These are phyloP conservation scores for Xylariaceae sp. DNA, from an alignment of 2,329 filamentous ascomycete species.

Conservation along the genomic window DNA sequence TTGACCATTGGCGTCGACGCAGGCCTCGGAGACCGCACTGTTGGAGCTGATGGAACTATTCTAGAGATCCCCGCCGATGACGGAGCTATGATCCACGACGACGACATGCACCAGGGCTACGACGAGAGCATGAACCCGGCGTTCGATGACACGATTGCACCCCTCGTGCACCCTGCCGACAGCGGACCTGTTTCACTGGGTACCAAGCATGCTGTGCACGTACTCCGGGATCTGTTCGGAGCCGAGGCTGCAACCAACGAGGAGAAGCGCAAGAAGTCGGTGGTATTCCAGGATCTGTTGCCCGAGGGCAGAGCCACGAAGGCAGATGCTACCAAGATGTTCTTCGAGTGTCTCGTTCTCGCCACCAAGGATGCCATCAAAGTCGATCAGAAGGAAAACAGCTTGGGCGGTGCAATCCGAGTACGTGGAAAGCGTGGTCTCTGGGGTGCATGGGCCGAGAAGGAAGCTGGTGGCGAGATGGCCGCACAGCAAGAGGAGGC, in stretches of 20 bases:
- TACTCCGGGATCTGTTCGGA: constrained; percentile 84
- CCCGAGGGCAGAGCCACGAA: constrained; percentile 76
- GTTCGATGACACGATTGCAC: constrained; percentile 74
- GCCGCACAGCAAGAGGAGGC: constrained; percentile 44
- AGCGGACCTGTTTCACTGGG: constrained; percentile 82
- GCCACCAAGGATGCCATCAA: constrained; percentile 98
- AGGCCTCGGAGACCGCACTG: constrained; percentile 48
- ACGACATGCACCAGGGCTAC: constrained; percentile 42
- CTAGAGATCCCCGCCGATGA: constrained; percentile 60
- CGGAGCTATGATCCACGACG: constrained; percentile 38
- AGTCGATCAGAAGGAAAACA: constrained; percentile 73
- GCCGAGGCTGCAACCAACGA: constrained; percentile 62
- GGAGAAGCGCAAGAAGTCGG: constrained; percentile 68
- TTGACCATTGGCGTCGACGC: constrained; percentile 43
- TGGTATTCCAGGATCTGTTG: constrained; percentile 86
- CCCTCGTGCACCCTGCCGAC: constrained; percentile 73
- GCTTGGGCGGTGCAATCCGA: constrained; percentile 72
- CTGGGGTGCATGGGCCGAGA: constrained; percentile 94
- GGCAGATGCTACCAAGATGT: constrained; percentile 97
- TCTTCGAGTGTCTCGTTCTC: constrained; percentile 92
- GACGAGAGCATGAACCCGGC: constrained; percentile 49
- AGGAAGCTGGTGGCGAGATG: constrained; percentile 59
- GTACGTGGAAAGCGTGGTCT: constrained; percentile 91
- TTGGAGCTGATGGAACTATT: constrained; percentile 56
- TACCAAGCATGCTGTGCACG: constrained; percentile 92